Evolutionary conservation across 2,329 filamentous ascomycete genomes (phyloP).

Genomic region (Stachybotrys echinatus): DNA sequence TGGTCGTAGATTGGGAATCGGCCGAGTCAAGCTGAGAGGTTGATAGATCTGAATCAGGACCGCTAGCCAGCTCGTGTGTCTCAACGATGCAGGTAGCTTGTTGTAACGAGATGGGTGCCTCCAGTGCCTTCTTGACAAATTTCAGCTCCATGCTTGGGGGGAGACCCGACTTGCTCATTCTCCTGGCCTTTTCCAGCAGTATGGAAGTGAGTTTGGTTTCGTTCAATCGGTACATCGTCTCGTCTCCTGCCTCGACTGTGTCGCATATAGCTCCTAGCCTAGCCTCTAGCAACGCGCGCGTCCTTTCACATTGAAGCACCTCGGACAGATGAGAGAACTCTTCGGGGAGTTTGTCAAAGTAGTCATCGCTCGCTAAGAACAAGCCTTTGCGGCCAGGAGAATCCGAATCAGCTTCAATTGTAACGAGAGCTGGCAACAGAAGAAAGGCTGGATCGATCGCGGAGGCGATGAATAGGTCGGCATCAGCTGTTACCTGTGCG

Average conservation of each 20-base stretch:
- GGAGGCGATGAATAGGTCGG: constrained; percentile 80
- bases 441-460: constrained; percentile 81
- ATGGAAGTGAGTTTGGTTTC: constrained; percentile 62
- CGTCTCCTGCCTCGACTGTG: constrained; percentile 74
- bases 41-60: constrained; percentile 12
- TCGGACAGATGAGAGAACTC: constrained; percentile 52
- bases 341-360: constrained; percentile 58
- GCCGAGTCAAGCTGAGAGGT: constrained; percentile 16
- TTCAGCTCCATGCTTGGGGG: constrained; percentile 80
- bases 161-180: constrained; percentile 59
- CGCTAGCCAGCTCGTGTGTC: constrained; percentile 6
- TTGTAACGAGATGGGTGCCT: constrained; percentile 68
- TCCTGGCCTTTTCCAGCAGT: constrained; percentile 65
- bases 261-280: constrained; percentile 73
- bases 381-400: constrained; percentile 45
- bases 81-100: constrained; percentile 39
- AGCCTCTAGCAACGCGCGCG: constrained; percentile 50
- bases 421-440: constrained; percentile 63
- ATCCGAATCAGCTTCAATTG: constrained; percentile 33
- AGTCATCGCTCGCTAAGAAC: constrained; percentile 66
- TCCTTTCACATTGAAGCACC: constrained; percentile 44
- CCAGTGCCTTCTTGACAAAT: constrained; percentile 71
- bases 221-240: constrained; percentile 78
- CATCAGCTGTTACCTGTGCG: constrained; percentile 50
- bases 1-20: constrained; percentile 37